Conservation (phyloP, 306 rosid species). For the Vigna hirtella region DNA sequence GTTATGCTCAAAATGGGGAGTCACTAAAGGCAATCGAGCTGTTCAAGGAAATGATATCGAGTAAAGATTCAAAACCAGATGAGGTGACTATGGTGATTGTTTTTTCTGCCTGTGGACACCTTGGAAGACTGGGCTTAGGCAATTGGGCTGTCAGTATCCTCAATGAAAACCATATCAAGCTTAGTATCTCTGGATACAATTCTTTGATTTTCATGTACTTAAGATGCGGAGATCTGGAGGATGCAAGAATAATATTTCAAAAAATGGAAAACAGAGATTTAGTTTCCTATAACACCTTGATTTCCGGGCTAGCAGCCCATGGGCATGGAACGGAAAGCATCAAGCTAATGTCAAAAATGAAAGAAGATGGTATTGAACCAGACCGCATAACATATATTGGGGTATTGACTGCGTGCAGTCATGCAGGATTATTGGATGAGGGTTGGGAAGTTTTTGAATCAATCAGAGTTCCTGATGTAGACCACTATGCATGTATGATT, state of each 20-base stretch:
- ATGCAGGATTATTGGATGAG: conserved; percentile 63
- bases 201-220: conserved; percentile 72
- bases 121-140: conserved; percentile 67
- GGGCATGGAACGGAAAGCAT: conserved; percentile 67
- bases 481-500: conserved; percentile 76
- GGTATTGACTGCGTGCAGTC: conserved; percentile 72
- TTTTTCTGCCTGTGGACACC: conserved; percentile 77
- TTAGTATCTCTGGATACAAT: conserved; percentile 62
- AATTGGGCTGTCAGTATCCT: conserved; percentile 62
- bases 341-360: conserved; percentile 59
- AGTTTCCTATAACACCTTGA: conserved; percentile 68
- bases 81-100: conserved; percentile 76
- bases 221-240: conserved; percentile 68
- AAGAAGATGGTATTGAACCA: conserved; percentile 61
- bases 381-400: conserved; percentile 65
- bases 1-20: conserved; percentile 76
- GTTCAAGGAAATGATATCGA: conserved; percentile 60
- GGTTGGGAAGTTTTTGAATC: conserved; percentile 66
- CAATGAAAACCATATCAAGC: conserved; percentile 51
- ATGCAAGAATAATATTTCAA: conserved; percentile 58
- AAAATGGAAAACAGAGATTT: conserved; percentile 61
- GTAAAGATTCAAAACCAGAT: conserved; percentile 55
- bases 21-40: conserved; percentile 60
- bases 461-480: conserved; percentile 62
- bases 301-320: conserved; percentile 72